These are phyloP conservation scores for Hysterium pulicare DNA, from an alignment of 2,329 filamentous ascomycete species.

Conservation along the genomic window DNA sequence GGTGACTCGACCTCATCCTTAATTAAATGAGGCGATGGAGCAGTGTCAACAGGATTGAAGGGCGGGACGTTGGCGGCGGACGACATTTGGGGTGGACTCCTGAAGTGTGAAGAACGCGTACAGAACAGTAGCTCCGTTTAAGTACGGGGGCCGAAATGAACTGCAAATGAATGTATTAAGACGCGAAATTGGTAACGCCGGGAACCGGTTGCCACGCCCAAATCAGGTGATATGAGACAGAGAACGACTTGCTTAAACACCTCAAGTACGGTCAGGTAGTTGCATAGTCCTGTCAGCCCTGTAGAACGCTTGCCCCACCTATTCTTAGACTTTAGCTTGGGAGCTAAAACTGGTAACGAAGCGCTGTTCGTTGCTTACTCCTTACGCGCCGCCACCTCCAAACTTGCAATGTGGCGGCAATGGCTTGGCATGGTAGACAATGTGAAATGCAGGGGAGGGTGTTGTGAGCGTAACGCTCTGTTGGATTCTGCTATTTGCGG, in stretches of 20 bases:
- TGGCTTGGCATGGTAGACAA: slow-evolving; percentile 11
- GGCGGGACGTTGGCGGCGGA: slow-evolving; percentile 30
- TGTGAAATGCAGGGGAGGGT: not conserved
- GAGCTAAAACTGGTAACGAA: not conserved
- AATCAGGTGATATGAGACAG: slow-evolving; percentile 12
- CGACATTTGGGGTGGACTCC: slow-evolving; percentile 29
- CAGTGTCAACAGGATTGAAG: slow-evolving; percentile 44
- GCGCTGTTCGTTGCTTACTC: slow-evolving; percentile 1
- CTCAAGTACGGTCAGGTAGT: slow-evolving; percentile 9
- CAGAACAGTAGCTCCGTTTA: slow-evolving; percentile 21
- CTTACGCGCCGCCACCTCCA: slow-evolving; percentile 14
- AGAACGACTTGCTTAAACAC: slow-evolving; percentile 9
- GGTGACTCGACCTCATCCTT: slow-evolving; percentile 46
- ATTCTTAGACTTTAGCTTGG: slow-evolving; percentile 8
- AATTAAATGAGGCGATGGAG: slow-evolving; percentile 22
- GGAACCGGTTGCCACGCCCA: slow-evolving; percentile 22
- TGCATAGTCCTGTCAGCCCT: not conserved
- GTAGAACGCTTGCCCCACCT: slow-evolving; percentile 7
- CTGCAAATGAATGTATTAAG: slow-evolving; percentile 25
- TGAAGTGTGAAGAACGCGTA: slow-evolving; percentile 22
- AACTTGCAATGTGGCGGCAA: slow-evolving; percentile 15
- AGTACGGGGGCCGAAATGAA: slow-evolving; percentile 28
- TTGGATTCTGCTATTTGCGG: slow-evolving; percentile 2
- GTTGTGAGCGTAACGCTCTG: slow-evolving; percentile 22
- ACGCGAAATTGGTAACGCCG: slow-evolving; percentile 32